These are phyloP conservation scores for Saccharomycopsis fermentans DNA, from an alignment of 805 yeast genomes.

Conservation along the genomic window DNA sequence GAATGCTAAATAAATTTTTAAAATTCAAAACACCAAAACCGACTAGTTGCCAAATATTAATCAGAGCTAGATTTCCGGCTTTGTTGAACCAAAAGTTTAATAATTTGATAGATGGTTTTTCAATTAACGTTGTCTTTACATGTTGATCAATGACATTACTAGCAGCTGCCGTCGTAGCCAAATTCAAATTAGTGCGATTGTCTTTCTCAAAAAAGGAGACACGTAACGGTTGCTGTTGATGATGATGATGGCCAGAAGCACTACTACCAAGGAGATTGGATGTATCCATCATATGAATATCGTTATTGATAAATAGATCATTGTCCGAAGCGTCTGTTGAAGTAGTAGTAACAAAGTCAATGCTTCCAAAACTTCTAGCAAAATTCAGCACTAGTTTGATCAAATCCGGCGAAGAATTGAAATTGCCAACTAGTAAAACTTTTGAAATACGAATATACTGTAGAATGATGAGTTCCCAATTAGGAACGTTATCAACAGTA, in stretches of 20 bases:
- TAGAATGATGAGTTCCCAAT: slow-evolving; percentile 18
- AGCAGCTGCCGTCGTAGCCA: slow-evolving; percentile 1
- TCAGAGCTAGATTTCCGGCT: slow-evolving; percentile 64
- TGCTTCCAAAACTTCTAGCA: slow-evolving; percentile 18
- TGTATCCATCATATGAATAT: slow-evolving; percentile 8
- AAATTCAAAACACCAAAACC: slow-evolving; percentile 61
- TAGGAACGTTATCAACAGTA: slow-evolving; percentile 16
- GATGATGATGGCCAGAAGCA: not conserved
- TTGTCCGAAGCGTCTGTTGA: not conserved
- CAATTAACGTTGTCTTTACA: slow-evolving; percentile 12
- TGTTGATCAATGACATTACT: not conserved
- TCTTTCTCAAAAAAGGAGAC: slow-evolving; percentile 18
- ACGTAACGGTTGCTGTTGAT: slow-evolving; percentile 13
- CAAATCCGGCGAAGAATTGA: slow-evolving; percentile 15
- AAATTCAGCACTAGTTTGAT: slow-evolving; percentile 16
- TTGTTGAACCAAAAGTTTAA: slow-evolving; percentile 66
- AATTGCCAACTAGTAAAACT: slow-evolving; percentile 14
- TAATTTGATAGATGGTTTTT: slow-evolving; percentile 33
- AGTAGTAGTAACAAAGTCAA: slow-evolving; percentile 13
- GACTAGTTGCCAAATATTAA: slow-evolving; percentile 62
- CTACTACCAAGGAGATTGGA: slow-evolving; percentile 4
- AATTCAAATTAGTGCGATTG: not conserved
- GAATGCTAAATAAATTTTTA: slow-evolving; percentile 62
- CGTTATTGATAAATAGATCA: slow-evolving; percentile 2
- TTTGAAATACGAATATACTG: slow-evolving; percentile 17